Evolutionary conservation across 495 filamentous ascomycete genomes (phyloP), one percentile per base, ranked within the genome.

Genomic region (Trichoderma reesei): DNA sequence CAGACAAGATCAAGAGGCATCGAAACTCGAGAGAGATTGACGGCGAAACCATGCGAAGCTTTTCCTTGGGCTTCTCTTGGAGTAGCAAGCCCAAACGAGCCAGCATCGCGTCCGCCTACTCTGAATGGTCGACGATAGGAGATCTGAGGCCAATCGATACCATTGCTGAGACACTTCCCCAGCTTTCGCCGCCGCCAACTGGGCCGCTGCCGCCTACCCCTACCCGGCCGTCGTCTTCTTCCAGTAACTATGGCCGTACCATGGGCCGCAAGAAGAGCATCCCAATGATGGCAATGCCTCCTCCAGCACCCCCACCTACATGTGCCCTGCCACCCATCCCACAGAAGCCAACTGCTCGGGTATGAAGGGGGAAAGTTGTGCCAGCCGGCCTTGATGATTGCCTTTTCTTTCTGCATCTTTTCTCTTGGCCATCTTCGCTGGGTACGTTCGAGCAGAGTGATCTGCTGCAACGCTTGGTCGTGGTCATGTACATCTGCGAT

Each of bases 281-380:
- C 77, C 82, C 83, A 5, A 80, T 82, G 7, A 72, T 88, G 38
- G 73, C 73, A 1, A 76, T 83, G 11, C 85, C 84, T 1, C 86
- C 86, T 0, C 79, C 78, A 13, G 82, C 79, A 14, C 86, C 86
- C 13, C 86, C 86, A 16, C 86, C 86, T 11, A 85, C 79, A 20
- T 81, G 80, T 61, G 85, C 86, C 0, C 76, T 89, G 4, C 86
- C 86, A 7, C 83, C 86, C 5, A 76, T 89, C 11, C 86, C 86
- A 13, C 68, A 59, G 59, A 74, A 70, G 59, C n/a, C 3, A 18
- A 8, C 26, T 10, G 26, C 26, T 34, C 20, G 34, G 31, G 51
- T 33, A 13, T 56, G 34, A 56, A 34, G 10, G 51, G 10, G 51
- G n/a, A 9, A 9, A 11, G 11, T 3, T 11, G 20, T 34, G 38